These are phyloP conservation scores for Venturia carpophila DNA, from an alignment of 2,329 filamentous ascomycete species.

Conservation along the genomic window DNA sequence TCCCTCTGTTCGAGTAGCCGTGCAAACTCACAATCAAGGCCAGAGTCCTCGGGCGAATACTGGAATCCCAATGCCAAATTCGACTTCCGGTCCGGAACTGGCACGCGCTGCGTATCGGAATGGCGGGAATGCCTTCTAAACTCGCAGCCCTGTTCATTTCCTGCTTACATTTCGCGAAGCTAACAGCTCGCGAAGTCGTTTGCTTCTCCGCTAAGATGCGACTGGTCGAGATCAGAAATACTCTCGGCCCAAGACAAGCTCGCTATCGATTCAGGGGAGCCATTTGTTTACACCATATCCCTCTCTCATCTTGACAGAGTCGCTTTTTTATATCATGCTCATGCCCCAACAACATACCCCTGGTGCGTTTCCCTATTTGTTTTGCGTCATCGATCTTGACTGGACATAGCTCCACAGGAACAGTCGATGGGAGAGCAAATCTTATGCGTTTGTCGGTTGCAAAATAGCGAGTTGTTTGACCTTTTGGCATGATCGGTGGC, in stretches of 20 bases:
- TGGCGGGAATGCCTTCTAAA: conserved; percentile 17
- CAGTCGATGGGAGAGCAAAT: neutral
- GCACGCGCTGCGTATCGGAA: conserved; percentile 6
- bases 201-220: neutral
- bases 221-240: neutral
- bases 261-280: neutral
- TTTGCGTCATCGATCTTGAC: conserved; percentile 11
- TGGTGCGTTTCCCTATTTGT: neutral
- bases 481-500: conserved; percentile 2
- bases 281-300: neutral
- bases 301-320: neutral
- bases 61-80: neutral
- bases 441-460: conserved; percentile 3
- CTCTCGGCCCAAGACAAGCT: neutral
- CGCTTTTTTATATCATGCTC: conserved; percentile 10
- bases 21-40: neutral
- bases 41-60: conserved; percentile 4
- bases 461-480: conserved; percentile 11
- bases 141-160: neutral
- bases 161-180: neutral
- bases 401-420: neutral
- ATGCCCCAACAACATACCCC: conserved; percentile 9
- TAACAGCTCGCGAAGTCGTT: neutral
- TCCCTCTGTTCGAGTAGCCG: neutral
- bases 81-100: conserved; percentile 2